Evolutionary conservation across 2,329 filamentous ascomycete genomes (phyloP).

Genomic region (Ambrosiella beaveri): DNA sequence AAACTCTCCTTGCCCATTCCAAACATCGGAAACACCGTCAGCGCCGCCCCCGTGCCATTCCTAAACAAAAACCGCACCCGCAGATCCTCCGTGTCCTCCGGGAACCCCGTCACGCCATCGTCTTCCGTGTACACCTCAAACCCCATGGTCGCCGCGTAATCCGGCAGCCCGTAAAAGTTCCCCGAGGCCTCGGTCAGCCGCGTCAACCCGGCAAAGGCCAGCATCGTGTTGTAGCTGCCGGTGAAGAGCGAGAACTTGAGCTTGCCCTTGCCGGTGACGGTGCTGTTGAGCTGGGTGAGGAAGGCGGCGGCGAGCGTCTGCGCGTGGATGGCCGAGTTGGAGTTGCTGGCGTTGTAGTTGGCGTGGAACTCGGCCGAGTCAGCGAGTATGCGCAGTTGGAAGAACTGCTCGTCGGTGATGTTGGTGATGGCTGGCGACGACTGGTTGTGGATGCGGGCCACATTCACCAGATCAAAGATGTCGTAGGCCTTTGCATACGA

Average conservation of each 20-base stretch:
- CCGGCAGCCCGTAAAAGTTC: conserved; percentile 20
- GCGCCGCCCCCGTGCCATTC: conserved; percentile 20
- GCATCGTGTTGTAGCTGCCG: conserved; percentile 22
- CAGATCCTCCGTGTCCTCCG: conserved; percentile 17
- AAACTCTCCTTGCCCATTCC: conserved; percentile 18
- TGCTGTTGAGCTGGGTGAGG: conserved; percentile 20
- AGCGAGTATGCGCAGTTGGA: conserved; percentile 20
- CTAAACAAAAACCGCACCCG: conserved; percentile 21
- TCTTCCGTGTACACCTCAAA: conserved; percentile 21
- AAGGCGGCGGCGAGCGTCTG: conserved; percentile 19
- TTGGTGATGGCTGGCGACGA: conserved; percentile 18
- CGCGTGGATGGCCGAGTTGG: conserved; percentile 19
- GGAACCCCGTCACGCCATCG: conserved; percentile 16
- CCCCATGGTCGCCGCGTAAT: conserved; percentile 22
- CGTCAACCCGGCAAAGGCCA: conserved; percentile 21
- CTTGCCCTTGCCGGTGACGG: conserved; percentile 18
- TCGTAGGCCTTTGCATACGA: conserved; percentile 22
- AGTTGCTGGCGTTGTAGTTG: conserved; percentile 20
- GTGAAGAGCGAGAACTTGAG: conserved; percentile 21
- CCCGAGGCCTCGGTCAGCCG: conserved; percentile 17
- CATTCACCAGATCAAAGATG: conserved; percentile 22
- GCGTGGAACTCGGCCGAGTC: conserved; percentile 20
- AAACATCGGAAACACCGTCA: conserved; percentile 20
- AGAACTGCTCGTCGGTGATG: conserved; percentile 19
- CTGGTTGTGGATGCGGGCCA: conserved; percentile 21